Conservation (phyloP, 805 yeast species). For the Suhomyces pyralidae region DNA sequence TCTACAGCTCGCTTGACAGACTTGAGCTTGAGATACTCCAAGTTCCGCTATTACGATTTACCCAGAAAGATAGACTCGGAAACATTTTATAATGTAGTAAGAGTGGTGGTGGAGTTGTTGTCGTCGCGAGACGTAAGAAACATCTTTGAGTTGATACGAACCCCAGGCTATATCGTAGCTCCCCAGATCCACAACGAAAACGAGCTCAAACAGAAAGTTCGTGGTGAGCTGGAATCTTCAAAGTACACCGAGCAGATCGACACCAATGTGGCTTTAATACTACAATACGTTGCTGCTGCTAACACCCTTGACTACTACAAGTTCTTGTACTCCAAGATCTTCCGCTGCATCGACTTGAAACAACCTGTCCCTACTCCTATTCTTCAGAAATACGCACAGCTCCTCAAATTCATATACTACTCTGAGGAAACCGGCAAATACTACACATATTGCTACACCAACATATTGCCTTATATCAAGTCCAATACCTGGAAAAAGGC, state of each 20-base stretch:
- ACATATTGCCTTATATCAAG: constrained; percentile 25
- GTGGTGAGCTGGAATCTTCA: background rate
- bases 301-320: constrained; percentile 32
- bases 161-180: background rate
- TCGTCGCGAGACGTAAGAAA: constrained; percentile 29
- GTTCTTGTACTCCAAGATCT: constrained; percentile 24
- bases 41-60: constrained; percentile 26
- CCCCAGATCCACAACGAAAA: background rate
- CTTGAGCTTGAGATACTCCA: constrained; percentile 18
- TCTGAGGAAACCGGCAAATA: constrained; percentile 20
- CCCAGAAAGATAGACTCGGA: constrained; percentile 25
- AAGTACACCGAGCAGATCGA: constrained; percentile 29
- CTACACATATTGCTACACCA: constrained; percentile 20
- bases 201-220: background rate
- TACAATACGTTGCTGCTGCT: constrained; percentile 36
- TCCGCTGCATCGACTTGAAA: constrained; percentile 20
- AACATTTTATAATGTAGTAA: constrained; percentile 20
- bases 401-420: constrained; percentile 32
- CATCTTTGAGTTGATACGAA: constrained; percentile 23
- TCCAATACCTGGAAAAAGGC: constrained; percentile 37
- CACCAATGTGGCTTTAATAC: constrained; percentile 25
- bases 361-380: constrained; percentile 26
- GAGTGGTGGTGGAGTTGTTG: constrained; percentile 27
- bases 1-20: constrained; percentile 10
- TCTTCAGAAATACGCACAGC: constrained; percentile 32